Percentiles rank a stretch among this genome's conserved stretches.
These are phyloP conservation scores for Talaromyces verruculosus DNA, from an alignment of 2,329 filamentous ascomycete species.

Conservation along the genomic window DNA sequence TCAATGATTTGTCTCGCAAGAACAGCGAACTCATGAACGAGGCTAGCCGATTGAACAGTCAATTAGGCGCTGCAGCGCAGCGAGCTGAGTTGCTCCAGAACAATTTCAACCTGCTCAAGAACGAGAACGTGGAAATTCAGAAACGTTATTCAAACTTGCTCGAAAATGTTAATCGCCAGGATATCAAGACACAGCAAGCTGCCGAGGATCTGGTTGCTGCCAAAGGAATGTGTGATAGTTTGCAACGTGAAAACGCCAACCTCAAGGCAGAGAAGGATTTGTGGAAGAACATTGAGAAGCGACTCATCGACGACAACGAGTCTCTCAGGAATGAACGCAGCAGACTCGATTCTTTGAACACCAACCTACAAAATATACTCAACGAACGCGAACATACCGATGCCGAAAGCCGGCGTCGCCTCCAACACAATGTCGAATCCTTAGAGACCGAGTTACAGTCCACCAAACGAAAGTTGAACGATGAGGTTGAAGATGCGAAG, in stretches of 20 bases:
- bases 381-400: constrained; percentile 89
- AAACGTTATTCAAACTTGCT: constrained; percentile 75
- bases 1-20: constrained; percentile 76
- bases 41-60: constrained; percentile 74
- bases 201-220: constrained; percentile 91
- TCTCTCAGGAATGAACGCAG: constrained; percentile 78
- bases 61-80: constrained; percentile 77
- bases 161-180: constrained; percentile 84
- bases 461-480: constrained; percentile 77
- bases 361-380: constrained; percentile 81
- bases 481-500: constrained; percentile 81
- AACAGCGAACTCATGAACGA: constrained; percentile 81
- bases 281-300: constrained; percentile 89
- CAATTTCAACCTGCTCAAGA: constrained; percentile 80
- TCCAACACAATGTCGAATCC: constrained; percentile 74
- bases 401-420: constrained; percentile 73
- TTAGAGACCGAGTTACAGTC: constrained; percentile 76
- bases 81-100: constrained; percentile 85
- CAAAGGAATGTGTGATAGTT: constrained; percentile 75
- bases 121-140: constrained; percentile 81
- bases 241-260: constrained; percentile 87
- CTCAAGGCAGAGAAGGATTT: constrained; percentile 92
- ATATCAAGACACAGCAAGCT: constrained; percentile 84
- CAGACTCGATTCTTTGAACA: constrained; percentile 76
- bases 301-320: constrained; percentile 86